These are phyloP conservation scores for Cajanus cajan DNA, from an alignment of 306 rosid species.

Conservation along the genomic window DNA sequence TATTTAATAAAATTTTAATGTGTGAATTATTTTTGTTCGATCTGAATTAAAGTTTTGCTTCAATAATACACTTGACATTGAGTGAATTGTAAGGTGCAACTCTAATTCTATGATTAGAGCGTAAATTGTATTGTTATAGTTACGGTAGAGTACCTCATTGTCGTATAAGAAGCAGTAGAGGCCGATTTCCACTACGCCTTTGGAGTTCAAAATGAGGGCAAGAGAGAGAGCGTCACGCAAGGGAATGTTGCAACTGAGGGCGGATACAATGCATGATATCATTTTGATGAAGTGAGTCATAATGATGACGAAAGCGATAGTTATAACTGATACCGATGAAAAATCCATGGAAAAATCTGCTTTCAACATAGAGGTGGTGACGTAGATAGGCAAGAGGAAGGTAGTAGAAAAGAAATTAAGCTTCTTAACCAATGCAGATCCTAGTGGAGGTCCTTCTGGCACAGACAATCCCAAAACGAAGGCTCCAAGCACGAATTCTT, in stretches of 20 bases:
- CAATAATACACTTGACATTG: no score
- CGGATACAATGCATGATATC: background rate
- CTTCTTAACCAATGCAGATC: slow-evolving; percentile 55
- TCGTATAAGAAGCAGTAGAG: slow-evolving; percentile 1
- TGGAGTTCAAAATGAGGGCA: slow-evolving; percentile 54
- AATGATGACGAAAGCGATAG: background rate
- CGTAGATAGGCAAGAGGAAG: slow-evolving; percentile 54
- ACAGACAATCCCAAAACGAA: slow-evolving; percentile 57
- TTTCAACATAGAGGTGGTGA: slow-evolving; percentile 43
- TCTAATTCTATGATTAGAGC: no score
- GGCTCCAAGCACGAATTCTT: slow-evolving; percentile 46
- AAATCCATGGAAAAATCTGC: slow-evolving; percentile 17
- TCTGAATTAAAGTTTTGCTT: no score
- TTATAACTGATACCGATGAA: fast-evolving
- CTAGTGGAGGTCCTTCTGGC: slow-evolving; percentile 69
- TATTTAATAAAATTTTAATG: no score
- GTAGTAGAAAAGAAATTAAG: slow-evolving; percentile 37
- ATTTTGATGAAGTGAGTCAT: slow-evolving; percentile 23
- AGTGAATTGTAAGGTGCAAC: no score
- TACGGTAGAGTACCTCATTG: slow-evolving; percentile 19
- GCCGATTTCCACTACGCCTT: slow-evolving; percentile 57
- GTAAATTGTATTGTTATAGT: no score
- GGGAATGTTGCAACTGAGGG: slow-evolving; percentile 45
- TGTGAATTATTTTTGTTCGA: no score
- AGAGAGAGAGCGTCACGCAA: slow-evolving; percentile 43